Percentiles rank a stretch among this genome's conserved stretches.
Conservation (phyloP, 2,329 filamentous ascomycete species). For the Apiospora kogelbergensis region DNA sequence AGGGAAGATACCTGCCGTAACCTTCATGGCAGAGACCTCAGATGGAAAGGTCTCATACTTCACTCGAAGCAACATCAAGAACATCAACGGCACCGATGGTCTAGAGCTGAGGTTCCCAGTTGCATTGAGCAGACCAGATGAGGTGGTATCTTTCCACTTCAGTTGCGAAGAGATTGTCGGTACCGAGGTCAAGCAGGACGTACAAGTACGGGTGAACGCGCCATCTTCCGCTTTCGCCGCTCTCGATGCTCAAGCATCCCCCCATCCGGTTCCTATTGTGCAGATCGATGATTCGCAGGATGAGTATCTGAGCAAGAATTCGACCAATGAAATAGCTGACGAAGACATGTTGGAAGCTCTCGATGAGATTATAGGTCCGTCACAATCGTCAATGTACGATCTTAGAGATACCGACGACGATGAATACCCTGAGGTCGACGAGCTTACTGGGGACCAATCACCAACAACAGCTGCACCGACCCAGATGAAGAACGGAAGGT, state of each 20-base stretch:
- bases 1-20: slow-evolving; percentile 65
- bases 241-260: slow-evolving; percentile 31
- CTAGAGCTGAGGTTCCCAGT: slow-evolving; percentile 59
- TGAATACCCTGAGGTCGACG: slow-evolving; percentile 53
- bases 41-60: slow-evolving; percentile 71
- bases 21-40: slow-evolving; percentile 71
- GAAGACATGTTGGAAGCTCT: slow-evolving; percentile 38
- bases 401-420: slow-evolving; percentile 33
- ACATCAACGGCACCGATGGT: slow-evolving; percentile 60
- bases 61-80: slow-evolving; percentile 61
- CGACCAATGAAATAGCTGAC: slow-evolving; percentile 39
- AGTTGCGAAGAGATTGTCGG: slow-evolving; percentile 85
- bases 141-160: slow-evolving; percentile 65
- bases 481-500: slow-evolving; percentile 68
- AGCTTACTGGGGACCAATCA: slow-evolving; percentile 34
- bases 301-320: slow-evolving; percentile 1
- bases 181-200: slow-evolving; percentile 39
- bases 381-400: slow-evolving; percentile 7
- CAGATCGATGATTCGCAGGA: neutral
- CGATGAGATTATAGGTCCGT: slow-evolving; percentile 8
- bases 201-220: neutral
- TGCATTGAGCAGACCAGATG: slow-evolving; percentile 51
- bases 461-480: slow-evolving; percentile 36
- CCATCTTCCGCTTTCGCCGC: neutral
- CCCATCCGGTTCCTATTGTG: neutral